phyloP scores from a whole-genome alignment of 2,329 filamentous ascomycete species.

The Pseudogymnoascus destructans region DNA sequence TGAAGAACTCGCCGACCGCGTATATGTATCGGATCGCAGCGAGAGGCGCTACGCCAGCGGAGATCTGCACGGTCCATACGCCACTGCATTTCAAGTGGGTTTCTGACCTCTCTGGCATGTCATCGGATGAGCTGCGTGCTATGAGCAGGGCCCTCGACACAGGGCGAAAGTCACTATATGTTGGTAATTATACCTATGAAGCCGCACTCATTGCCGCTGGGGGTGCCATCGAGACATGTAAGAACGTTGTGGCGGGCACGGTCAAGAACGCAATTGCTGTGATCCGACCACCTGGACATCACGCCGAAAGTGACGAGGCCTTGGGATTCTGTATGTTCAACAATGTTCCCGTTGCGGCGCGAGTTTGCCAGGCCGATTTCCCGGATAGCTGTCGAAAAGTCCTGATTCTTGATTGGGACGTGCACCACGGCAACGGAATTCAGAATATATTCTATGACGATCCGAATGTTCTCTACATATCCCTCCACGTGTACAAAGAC shows the following conservation, averaged over 20 bases:
- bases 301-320: slow-evolving; percentile 72
- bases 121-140: slow-evolving; percentile 52
- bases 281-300: slow-evolving; percentile 87
- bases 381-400: slow-evolving; percentile 75
- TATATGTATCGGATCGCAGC: slow-evolving; percentile 68
- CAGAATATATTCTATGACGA: slow-evolving; percentile 95
- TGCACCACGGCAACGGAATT: slow-evolving; percentile 75
- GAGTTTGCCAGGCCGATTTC: slow-evolving; percentile 70
- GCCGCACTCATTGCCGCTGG: slow-evolving; percentile 77
- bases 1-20: slow-evolving; percentile 41
- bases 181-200: slow-evolving; percentile 67
- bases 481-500: slow-evolving; percentile 75
- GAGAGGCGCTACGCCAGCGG: slow-evolving; percentile 61
- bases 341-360: slow-evolving; percentile 88
- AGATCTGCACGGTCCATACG: slow-evolving; percentile 71
- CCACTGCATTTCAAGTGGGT: slow-evolving; percentile 72
- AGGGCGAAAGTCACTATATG: slow-evolving; percentile 65
- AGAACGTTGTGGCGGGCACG: slow-evolving; percentile 68
- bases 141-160: slow-evolving; percentile 49
- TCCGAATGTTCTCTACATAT: slow-evolving; percentile 91
- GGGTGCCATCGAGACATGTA: slow-evolving; percentile 84
- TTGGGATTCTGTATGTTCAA: slow-evolving; percentile 98
- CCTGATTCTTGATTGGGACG: slow-evolving; percentile 85
- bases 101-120: slow-evolving; percentile 38
- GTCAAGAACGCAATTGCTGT: slow-evolving; percentile 95